These are phyloP conservation scores for Echinochloa phyllopogon DNA, from an alignment of 176 grass and related monocot species.

Conservation along the genomic window DNA sequence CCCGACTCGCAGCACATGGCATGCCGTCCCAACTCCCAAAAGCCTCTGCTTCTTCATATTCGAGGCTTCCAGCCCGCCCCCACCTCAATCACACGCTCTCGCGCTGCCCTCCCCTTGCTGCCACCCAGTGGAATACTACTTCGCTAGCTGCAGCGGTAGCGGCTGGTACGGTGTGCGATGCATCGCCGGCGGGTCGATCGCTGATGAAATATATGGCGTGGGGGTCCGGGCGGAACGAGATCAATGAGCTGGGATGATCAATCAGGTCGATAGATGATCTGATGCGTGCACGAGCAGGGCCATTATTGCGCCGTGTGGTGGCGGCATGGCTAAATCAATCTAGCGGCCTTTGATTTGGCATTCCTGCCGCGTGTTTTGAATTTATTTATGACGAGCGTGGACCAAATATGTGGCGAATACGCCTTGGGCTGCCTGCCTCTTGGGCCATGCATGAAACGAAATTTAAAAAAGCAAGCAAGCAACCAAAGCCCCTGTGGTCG, in stretches of 20 bases:
- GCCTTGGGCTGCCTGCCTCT: background rate
- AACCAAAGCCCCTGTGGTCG: background rate
- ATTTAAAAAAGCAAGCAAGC: background rate
- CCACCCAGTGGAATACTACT: no score
- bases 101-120: no score
- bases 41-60: no score
- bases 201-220: background rate
- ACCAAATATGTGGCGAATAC: background rate
- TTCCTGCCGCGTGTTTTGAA: background rate
- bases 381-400: background rate
- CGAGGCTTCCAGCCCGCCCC: background rate
- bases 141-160: no score
- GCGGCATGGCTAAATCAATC: background rate
- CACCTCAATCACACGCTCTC: no score
- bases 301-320: conserved; percentile 34
- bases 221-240: background rate
- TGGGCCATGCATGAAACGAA: background rate
- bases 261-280: background rate
- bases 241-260: conserved; percentile 15
- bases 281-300: conserved; percentile 6
- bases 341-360: background rate
- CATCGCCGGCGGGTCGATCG: no score
- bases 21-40: background rate
- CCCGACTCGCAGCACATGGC: conserved; percentile 33
- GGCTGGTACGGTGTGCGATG: no score